A percentile compares a stretch with the other conserved stretches of the same genome.
phyloP scores from a whole-genome alignment of 1,284 basidiomycete genomes.

The Leccinum pachyderme region DNA sequence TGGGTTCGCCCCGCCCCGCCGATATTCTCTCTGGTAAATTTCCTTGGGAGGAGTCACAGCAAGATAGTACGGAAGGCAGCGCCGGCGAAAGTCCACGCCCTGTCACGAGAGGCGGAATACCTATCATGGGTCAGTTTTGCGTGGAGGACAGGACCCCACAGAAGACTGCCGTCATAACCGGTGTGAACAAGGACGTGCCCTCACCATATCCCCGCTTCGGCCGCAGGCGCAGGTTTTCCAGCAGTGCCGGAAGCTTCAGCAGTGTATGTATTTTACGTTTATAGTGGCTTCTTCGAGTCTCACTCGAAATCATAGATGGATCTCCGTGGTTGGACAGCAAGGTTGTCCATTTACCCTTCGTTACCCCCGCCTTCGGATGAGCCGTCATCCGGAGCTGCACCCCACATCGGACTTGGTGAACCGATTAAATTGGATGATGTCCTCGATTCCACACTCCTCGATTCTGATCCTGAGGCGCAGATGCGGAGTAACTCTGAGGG shows the following conservation, averaged over 20 bases:
- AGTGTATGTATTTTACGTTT: constrained; percentile 33
- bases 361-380: constrained; percentile 35
- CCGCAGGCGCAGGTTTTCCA: constrained; percentile 35
- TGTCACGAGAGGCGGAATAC: constrained; percentile 34
- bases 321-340: constrained; percentile 38
- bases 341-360: constrained; percentile 31
- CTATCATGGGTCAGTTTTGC: constrained; percentile 57
- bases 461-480: constrained; percentile 44
- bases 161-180: constrained; percentile 59
- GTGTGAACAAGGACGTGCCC: constrained; percentile 50
- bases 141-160: constrained; percentile 33
- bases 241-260: constrained; percentile 35
- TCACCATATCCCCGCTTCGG: constrained; percentile 62
- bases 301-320: constrained; percentile 27
- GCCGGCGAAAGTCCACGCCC: constrained; percentile 25
- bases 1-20: constrained; percentile 52
- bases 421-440: constrained; percentile 76
- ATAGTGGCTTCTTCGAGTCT: constrained; percentile 11
- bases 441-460: constrained; percentile 70
- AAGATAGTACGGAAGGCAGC: constrained; percentile 36
- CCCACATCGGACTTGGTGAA: constrained; percentile 41
- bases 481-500: constrained; percentile 27
- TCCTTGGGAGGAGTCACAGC: constrained; percentile 44
- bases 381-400: constrained; percentile 35
- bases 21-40: constrained; percentile 63